Base-by-base conservation (phyloP, 169 alveolate species). In the Theileria equi region DNA sequence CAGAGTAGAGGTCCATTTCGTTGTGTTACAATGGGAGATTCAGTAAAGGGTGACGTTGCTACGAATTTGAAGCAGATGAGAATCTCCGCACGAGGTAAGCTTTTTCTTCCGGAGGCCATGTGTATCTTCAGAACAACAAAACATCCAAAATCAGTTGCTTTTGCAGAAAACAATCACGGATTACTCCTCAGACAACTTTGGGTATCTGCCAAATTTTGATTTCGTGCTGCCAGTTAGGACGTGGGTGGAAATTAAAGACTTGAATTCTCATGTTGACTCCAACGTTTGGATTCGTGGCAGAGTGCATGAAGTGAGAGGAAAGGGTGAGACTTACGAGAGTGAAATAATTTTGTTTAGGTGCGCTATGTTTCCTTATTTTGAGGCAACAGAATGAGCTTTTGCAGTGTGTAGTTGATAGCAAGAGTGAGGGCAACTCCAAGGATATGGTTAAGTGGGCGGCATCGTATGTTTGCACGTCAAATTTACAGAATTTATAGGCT, bases 391-490 rank as follows among this genome's bases (percentile, higher is more conserved):
- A 80, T 21, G 82, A 84, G 44, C 69, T 91, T 23, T 53, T 90
- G 19, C 94, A 90, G 61, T 77, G 91, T 65, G 88, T 90, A 29
- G 73, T 88, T 47, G 94, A 90, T 61, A 80, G 89, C 7, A 83
- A 87, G 41, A 60, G 73, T 45, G 80, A 61, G 26, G 50, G 76
- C 47, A 78, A 78, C 48, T 64, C 91, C 21, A 88, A 88, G 82
- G 91, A 88, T 47, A 84, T 88, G 97, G 81, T 94, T 50, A 91
- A 96, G 45, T 96, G 93, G 89, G 80, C 92, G 17, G 63, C 79
- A 21, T 41, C 80, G 62, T 61, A 53, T 10, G 6, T 49, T 57
- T 16, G 34, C 28, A 48, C 47, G 13, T 53, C 11, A 53, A 8
- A 28, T 13, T 36, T 4, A 23, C 25, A 16, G 25, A 10, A 7